Base-by-base conservation (phyloP, 306 rosid species). In the Medicago lupulina region DNA sequence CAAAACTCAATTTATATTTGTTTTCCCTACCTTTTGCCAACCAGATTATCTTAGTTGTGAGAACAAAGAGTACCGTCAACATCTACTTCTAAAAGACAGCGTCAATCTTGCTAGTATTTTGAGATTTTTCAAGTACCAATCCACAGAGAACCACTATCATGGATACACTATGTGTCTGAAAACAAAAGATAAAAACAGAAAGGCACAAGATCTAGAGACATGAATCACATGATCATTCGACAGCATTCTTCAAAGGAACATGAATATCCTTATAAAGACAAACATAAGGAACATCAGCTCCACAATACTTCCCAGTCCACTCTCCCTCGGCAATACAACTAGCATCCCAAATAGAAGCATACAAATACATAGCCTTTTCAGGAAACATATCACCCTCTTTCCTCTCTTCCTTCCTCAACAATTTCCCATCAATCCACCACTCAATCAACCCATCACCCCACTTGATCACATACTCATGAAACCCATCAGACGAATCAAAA, bases 311-410 rank as follows among this genome's bases (percentile, higher is more conserved):
- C 69, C 89, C 89, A 10, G 89, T 70, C 89, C 96, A 90, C 47
- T 71, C 75, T 16, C 91, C 96, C 8, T 78, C 83, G 15, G n/a
- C 81, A 11, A 88, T 76, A 38, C 68, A 80, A 75, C 89, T 90
- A 1, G 88, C 90, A 71, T 88, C 85, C 96, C 91, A 90, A 70
- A 88, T 9, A 7, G 88, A 85, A n/a, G 90, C 87, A 73, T 85
- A 90, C 78, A 90, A 70, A 79, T 80, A 90, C 90, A 82, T 90
- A 0, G 90, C 77, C 71, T 82, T 85, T 14, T 50, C 25, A 1
- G 88, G 93, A 41, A 85, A 88, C 55, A 36, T 84, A 31, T 75
- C 83, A 7, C 87, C 80, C 15, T 72, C 82, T 7, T 68, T 86
- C 76, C 21, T 76, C 85, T 76, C 79, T n/a, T 71, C 91, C 38